Conservation (phyloP, 2,329 filamentous ascomycete species). For the Lanzia echinophila region DNA sequence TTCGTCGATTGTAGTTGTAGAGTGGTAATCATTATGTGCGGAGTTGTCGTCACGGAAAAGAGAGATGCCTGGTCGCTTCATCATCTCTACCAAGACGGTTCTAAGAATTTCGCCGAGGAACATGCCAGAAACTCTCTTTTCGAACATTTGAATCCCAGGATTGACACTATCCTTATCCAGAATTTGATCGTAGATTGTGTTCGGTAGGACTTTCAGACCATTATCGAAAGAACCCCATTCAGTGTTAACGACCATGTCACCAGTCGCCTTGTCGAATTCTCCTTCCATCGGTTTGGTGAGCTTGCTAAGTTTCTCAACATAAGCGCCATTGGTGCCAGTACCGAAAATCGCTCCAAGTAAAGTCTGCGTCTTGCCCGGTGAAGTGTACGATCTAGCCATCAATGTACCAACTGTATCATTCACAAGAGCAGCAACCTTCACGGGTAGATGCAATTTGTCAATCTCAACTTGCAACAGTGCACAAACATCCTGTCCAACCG, state of each 20-base stretch:
- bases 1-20: slow-evolving; percentile 61
- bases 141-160: slow-evolving; percentile 95
- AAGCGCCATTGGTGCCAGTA: slow-evolving; percentile 94
- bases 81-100: slow-evolving; percentile 64
- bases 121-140: slow-evolving; percentile 98
- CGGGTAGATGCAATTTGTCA: slow-evolving; percentile 76
- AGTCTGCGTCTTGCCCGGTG: slow-evolving; percentile 77
- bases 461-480: slow-evolving; percentile 83
- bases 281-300: slow-evolving; percentile 70
- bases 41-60: slow-evolving; percentile 75
- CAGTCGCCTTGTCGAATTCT: slow-evolving; percentile 71
- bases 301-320: slow-evolving; percentile 83
- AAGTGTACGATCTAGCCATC: slow-evolving; percentile 95
- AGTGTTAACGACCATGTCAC: slow-evolving; percentile 95
- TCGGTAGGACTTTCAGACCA: slow-evolving; percentile 77
- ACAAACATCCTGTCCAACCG: slow-evolving; percentile 91
- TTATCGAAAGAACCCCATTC: slow-evolving; percentile 99
- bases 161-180: slow-evolving; percentile 80
- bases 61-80: slow-evolving; percentile 57
- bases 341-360: slow-evolving; percentile 96
- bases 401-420: slow-evolving; percentile 97
- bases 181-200: slow-evolving; percentile 72
- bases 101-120: slow-evolving; percentile 93
- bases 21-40: slow-evolving; percentile 60
- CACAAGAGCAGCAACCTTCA: slow-evolving; percentile 90